Evolutionary conservation across 2,329 filamentous ascomycete species (phyloP), one percentile per base, ranked within the genome.

Genomic region (Sphaerulina musiva): DNA sequence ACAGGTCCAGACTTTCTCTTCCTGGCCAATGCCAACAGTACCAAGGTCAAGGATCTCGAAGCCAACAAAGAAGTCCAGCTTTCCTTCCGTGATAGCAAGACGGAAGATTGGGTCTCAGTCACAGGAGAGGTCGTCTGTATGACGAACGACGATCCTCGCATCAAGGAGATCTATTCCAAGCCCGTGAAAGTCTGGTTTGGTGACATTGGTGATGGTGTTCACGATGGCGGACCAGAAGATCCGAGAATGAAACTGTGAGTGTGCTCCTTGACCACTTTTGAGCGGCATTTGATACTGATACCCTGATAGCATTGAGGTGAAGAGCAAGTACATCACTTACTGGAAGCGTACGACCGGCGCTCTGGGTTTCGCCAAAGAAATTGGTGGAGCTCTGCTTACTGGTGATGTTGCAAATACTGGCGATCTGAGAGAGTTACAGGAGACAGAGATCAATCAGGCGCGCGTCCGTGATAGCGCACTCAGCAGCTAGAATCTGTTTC

Each of bases 1-100:
- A 60, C 62, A 47, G 76, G 76, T 9, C 76, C 76, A 6, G 75
- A 79, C 64, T 75, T 78, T 63, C 71, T 78, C 59, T 78, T 76
- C 69, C 71, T 78, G 45, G 66, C 74, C 63, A 78, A 78, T 68
- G 65, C 61, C 26, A 68, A 78, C 68, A 73, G 70, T 44, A 60
- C 69, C 48, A 79, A 79, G 47, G 76, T 78, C 64, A 60, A 67
- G 46, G 76, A 78, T 61, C 64, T 79, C 8, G 59, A 69, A 7
- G 51, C 68, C n/a, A 72, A 72, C 64, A 69, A 69, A 20, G 70
- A 73, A 58, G 56, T 72, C 48, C 70, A 73, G 48, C 63, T 79
- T 48, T 71, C 70, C 17, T 75, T 78, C 69, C 74, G 77, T 47
- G 72, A 78, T 66, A 66, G 60, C 48, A 73, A 67, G 49, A 73